Conservation (phyloP, 164 flowering plant genomes). For the Magnolia kwangsiensis region DNA sequence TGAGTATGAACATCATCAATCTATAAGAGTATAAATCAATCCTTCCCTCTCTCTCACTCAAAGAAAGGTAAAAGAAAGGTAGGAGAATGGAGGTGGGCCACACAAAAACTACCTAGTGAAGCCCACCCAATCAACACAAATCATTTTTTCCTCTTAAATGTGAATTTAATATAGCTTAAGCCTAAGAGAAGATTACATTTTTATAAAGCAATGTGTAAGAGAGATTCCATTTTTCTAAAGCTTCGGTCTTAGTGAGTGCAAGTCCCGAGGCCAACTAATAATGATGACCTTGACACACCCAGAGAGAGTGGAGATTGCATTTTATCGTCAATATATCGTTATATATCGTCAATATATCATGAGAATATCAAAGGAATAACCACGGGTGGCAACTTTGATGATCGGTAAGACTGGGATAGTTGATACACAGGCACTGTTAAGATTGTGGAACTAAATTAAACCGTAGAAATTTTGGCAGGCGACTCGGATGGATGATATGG, state of each 20-base stretch:
- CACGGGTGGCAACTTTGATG: not conserved
- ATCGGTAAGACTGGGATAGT: not conserved
- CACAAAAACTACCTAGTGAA: conserved; percentile 13
- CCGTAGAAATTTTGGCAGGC: too few relatives aligned
- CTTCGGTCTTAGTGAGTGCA: conserved; percentile 41
- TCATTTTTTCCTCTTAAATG: conserved; percentile 26
- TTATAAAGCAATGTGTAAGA: conserved; percentile 27
- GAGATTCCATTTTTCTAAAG: conserved; percentile 45
- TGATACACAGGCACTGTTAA: too few relatives aligned
- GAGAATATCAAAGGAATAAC: not conserved
- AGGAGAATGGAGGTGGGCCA: not conserved
- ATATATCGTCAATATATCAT: not conserved
- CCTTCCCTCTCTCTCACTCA: not conserved
- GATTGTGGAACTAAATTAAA: too few relatives aligned
- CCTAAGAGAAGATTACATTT: conserved; percentile 19
- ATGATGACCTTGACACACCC: conserved; percentile 26
- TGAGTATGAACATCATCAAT: not conserved
- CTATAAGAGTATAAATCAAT: not conserved
- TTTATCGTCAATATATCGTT: not conserved
- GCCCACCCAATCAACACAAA: conserved; percentile 39
- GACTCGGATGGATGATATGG: too few relatives aligned
- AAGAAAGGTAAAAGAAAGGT: not conserved
- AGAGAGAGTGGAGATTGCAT: conserved; percentile 10
- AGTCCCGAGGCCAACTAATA: conserved; percentile 67
- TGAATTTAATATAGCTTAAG: conserved; percentile 7